Evolutionary conservation across 768 basidiomycete species (phyloP).

Genomic region (Chiua virens): DNA sequence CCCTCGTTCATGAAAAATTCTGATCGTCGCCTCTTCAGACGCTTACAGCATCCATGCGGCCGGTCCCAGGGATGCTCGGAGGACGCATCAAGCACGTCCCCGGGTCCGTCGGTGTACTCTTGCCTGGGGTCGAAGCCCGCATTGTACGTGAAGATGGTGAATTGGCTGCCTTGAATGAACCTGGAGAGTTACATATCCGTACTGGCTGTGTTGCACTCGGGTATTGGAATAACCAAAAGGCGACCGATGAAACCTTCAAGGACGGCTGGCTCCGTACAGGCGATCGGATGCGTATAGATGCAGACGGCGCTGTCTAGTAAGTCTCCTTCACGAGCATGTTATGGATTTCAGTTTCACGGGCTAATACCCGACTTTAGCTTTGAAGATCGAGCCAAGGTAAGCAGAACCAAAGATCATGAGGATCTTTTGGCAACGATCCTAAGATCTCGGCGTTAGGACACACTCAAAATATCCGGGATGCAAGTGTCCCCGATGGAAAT

Average conservation of each 20-base stretch:
- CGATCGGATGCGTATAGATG: slow-evolving; percentile 63
- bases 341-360: neutral
- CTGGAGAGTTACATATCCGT: slow-evolving; percentile 64
- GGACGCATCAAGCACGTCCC: slow-evolving; percentile 40
- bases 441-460: slow-evolving; percentile 48
- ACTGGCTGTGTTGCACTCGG: slow-evolving; percentile 59
- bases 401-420: neutral
- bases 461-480: slow-evolving; percentile 73
- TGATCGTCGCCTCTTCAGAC: slow-evolving; percentile 42
- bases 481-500: slow-evolving; percentile 84
- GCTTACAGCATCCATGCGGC: slow-evolving; percentile 46
- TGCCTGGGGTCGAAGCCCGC: slow-evolving; percentile 66
- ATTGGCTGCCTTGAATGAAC: slow-evolving; percentile 53
- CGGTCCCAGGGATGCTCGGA: slow-evolving; percentile 44
- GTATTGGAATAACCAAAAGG: slow-evolving; percentile 71
- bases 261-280: slow-evolving; percentile 78
- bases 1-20: neutral
- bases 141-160: slow-evolving; percentile 58
- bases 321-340: slow-evolving; percentile 18
- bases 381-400: slow-evolving; percentile 74
- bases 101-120: slow-evolving; percentile 56
- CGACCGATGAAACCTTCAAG: slow-evolving; percentile 62
- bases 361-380: slow-evolving; percentile 43
- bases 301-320: slow-evolving; percentile 65
- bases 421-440: too few species aligned